Percentiles rank a stretch among this genome's conserved stretches.
Conservation (phyloP, 2,329 filamentous ascomycete genomes). For the Plenodomus tracheiphilus region DNA sequence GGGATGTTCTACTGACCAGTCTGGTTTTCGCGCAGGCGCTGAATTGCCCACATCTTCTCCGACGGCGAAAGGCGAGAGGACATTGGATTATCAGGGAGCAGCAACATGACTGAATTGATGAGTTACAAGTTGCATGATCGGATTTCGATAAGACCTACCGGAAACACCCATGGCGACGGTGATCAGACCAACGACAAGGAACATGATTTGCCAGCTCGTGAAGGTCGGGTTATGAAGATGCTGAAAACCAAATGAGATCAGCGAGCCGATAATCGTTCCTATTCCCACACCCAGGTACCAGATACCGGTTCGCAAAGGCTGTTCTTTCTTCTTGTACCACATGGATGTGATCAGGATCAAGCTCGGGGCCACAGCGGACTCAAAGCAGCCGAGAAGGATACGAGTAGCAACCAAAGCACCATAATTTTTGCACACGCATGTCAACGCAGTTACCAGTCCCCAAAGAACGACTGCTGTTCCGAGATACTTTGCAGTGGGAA, state of each 20-base stretch:
- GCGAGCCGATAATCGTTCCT: constrained; percentile 60
- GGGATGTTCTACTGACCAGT: constrained; percentile 32
- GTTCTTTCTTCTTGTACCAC: constrained; percentile 67
- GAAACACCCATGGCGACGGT: constrained; percentile 38
- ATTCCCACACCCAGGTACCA: constrained; percentile 54
- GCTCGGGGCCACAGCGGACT: constrained; percentile 52
- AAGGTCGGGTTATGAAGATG: constrained; percentile 55
- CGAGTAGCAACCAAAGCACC: constrained; percentile 54
- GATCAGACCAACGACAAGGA: constrained; percentile 59
- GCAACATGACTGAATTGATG: constrained; percentile 48
- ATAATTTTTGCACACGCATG: constrained; percentile 55
- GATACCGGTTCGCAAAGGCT: constrained; percentile 56
- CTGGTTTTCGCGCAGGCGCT: constrained; percentile 51
- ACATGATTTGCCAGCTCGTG: constrained; percentile 67
- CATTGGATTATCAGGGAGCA: constrained; percentile 56
- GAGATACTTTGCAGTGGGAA: constrained; percentile 59
- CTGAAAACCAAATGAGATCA: constrained; percentile 63
- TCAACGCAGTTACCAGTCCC: constrained; percentile 54
- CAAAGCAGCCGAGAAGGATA: constrained; percentile 58
- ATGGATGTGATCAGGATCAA: constrained; percentile 68
- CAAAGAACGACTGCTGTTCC: constrained; percentile 49
- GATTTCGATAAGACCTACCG: constrained; percentile 1
- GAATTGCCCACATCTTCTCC: constrained; percentile 36
- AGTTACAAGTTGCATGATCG: background rate
- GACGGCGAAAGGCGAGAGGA: constrained; percentile 20